phyloP scores from a whole-genome alignment of 2,329 filamentous ascomycete genomes.

The Fusarium succisae region DNA sequence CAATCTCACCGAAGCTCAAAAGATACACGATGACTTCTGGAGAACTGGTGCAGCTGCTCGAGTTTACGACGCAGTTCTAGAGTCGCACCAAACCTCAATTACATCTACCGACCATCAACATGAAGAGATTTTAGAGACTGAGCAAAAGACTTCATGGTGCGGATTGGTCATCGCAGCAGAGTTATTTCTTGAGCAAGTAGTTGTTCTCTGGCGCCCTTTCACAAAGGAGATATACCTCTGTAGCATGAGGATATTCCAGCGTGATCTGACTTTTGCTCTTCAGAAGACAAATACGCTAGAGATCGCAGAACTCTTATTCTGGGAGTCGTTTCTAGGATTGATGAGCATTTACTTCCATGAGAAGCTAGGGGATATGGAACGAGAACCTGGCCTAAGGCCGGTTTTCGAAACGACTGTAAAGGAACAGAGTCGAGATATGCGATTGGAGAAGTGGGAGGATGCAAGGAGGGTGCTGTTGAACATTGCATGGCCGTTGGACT shows the following conservation, averaged over 20 bases:
- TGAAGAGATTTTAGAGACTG: background rate
- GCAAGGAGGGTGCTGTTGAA: background rate
- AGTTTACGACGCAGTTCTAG: background rate
- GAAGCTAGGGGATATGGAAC: background rate
- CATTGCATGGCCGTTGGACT: background rate
- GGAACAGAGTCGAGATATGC: background rate
- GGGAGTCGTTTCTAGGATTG: background rate
- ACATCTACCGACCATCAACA: background rate
- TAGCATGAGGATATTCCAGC: constrained; percentile 2
- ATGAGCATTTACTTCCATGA: background rate
- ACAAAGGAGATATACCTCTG: constrained; percentile 1
- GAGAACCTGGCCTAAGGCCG: background rate
- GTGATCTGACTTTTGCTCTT: background rate
- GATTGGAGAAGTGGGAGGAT: background rate
- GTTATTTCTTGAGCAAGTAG: constrained; percentile 1
- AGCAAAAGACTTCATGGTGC: background rate
- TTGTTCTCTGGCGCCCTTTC: background rate
- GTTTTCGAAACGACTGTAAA: background rate
- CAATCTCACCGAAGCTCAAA: background rate
- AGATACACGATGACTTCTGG: constrained; percentile 4
- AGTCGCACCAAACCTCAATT: background rate
- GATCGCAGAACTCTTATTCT: background rate
- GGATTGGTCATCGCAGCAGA: background rate
- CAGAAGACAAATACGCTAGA: background rate
- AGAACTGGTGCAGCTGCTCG: background rate